Evolutionary conservation across 1,284 basidiomycete genomes (phyloP).

Genomic region (Austropuccinia psidii): DNA sequence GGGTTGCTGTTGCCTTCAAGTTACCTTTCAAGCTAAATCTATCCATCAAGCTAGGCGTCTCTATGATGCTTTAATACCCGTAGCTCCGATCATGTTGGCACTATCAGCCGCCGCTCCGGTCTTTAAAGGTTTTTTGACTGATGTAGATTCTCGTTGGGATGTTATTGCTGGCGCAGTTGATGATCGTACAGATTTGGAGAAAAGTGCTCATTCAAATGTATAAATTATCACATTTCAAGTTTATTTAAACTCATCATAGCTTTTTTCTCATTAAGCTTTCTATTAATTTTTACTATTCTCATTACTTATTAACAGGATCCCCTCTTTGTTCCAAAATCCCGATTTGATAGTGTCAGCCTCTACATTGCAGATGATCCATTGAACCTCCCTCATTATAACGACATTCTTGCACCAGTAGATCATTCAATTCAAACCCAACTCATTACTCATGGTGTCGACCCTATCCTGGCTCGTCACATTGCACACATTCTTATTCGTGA

Average conservation of each 20-base stretch:
- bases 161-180: constrained; percentile 96
- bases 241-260: constrained; percentile 6
- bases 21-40: constrained; percentile 95
- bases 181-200: constrained; percentile 88
- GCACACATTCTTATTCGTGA: constrained; percentile 97
- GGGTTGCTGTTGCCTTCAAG: constrained; percentile 96
- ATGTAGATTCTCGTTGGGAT: constrained; percentile 97
- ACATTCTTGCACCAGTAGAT: constrained; percentile 74
- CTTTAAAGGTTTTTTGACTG: constrained; percentile 87
- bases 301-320: constrained; percentile 20
- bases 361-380: constrained; percentile 81
- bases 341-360: constrained; percentile 90
- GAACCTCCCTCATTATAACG: constrained; percentile 89
- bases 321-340: constrained; percentile 68
- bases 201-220: constrained; percentile 65
- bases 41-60: constrained; percentile 81
- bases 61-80: constrained; percentile 88
- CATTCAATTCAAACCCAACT: constrained; percentile 60
- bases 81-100: constrained; percentile 93
- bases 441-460: constrained; percentile 64
- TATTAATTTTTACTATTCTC: constrained; percentile 37
- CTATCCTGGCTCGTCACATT: constrained; percentile 78
- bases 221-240: constrained; percentile 27
- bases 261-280: neutral
- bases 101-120: constrained; percentile 87